phyloP scores from a whole-genome alignment of 2,329 filamentous ascomycete genomes.

The Alternaria viburni region DNA sequence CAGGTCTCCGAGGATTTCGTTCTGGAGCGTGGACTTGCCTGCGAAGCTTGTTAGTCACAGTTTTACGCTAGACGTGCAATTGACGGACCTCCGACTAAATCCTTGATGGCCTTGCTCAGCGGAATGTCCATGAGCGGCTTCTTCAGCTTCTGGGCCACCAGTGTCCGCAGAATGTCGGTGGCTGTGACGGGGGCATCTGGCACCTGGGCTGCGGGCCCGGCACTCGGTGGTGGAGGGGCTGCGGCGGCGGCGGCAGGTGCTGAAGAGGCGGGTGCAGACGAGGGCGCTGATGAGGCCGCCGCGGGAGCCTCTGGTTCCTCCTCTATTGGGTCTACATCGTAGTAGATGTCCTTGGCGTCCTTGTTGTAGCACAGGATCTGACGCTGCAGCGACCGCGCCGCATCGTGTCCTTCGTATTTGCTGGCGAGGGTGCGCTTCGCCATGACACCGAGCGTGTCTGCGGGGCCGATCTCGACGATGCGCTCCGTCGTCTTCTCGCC shows the following conservation, averaged over 20 bases:
- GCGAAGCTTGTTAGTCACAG: conserved; percentile 20
- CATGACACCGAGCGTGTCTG: conserved; percentile 97
- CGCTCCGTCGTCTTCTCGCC: conserved; percentile 94
- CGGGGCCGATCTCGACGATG: conserved; percentile 96
- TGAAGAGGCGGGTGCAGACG: conserved; percentile 60
- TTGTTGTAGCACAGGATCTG: conserved; percentile 99
- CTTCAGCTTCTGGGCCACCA: conserved; percentile 98
- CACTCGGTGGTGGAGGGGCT: conserved; percentile 66
- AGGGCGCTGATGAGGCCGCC: conserved; percentile 51
- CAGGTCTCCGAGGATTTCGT: conserved; percentile 96
- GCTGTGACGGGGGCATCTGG: conserved; percentile 87
- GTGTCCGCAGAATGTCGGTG: conserved; percentile 83
- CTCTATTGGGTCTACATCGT: conserved; percentile 94
- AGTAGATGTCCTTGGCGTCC: conserved; percentile 99
- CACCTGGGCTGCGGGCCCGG: conserved; percentile 86
- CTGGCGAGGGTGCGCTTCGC: conserved; percentile 92
- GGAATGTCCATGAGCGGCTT: conserved; percentile 89
- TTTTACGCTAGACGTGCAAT: conserved; percentile 5
- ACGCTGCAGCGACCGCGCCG: conserved; percentile 92
- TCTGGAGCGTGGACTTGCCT: conserved; percentile 98
- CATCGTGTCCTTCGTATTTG: conserved; percentile 99
- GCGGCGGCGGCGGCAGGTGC: conserved; percentile 58
- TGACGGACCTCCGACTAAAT: conserved; percentile 88
- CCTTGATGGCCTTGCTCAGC: conserved; percentile 95
- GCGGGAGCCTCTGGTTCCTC: conserved; percentile 68